phyloP scores from a whole-genome alignment of 2,329 filamentous ascomycete genomes.

The Diaporthe humulicola region DNA sequence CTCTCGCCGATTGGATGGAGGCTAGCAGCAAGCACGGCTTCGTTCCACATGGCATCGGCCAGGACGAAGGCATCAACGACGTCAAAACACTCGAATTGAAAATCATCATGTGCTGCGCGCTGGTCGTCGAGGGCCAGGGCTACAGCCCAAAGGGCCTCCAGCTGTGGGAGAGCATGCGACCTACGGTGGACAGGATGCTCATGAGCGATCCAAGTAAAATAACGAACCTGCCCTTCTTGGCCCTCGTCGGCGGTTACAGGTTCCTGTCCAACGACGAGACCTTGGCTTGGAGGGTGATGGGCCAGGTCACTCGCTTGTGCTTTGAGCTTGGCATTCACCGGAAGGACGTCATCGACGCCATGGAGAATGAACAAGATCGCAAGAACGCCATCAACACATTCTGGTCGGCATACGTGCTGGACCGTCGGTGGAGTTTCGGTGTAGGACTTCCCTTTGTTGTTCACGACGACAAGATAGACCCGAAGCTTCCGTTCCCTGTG shows the following conservation, averaged over 20 bases:
- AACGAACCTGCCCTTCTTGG: conserved; percentile 63
- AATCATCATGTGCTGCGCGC: conserved; percentile 82
- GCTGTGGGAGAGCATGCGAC: conserved; percentile 83
- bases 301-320: conserved; percentile 83
- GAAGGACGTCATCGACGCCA: conserved; percentile 78
- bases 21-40: conserved; percentile 52
- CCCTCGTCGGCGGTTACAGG: conserved; percentile 74
- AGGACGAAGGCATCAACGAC: conserved; percentile 58
- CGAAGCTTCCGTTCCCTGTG: conserved; percentile 83
- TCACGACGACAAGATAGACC: conserved; percentile 88
- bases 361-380: conserved; percentile 77
- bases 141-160: conserved; percentile 80
- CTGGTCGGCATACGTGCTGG: conserved; percentile 89
- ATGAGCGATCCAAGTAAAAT: conserved; percentile 66
- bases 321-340: conserved; percentile 87
- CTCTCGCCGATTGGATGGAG: conserved; percentile 81
- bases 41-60: conserved; percentile 45
- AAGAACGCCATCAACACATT: conserved; percentile 79
- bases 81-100: conserved; percentile 79
- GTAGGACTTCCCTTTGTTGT: conserved; percentile 89
- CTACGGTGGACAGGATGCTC: conserved; percentile 75
- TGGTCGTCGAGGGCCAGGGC: conserved; percentile 84
- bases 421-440: conserved; percentile 90
- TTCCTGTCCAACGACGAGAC: conserved; percentile 90
- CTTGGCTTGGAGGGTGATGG: conserved; percentile 88